Conservation (phyloP, 768 basidiomycete genomes). For the Sporobolomyces phaffii region DNA sequence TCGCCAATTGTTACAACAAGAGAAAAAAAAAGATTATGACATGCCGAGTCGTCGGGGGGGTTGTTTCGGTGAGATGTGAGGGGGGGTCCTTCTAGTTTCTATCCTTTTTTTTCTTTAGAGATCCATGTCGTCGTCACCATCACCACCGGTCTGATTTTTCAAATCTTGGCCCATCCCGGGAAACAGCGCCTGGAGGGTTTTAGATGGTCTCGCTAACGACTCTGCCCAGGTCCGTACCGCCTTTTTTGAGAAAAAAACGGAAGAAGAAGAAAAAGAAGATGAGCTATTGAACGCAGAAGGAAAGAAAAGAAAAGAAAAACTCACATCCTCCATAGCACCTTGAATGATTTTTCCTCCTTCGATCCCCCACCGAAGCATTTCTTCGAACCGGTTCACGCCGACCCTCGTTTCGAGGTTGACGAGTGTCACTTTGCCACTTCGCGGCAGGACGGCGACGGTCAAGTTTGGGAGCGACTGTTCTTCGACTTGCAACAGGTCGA, state of each 20-base stretch:
- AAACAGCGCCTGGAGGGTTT: neutral
- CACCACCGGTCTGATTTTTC: neutral
- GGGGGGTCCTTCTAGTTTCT: no score
- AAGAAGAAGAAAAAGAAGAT: neutral
- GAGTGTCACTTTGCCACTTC: conserved; percentile 63
- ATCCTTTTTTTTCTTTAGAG: no score
- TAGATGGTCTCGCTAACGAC: neutral
- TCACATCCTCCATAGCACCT: conserved; percentile 60
- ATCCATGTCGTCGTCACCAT: conserved; percentile 5
- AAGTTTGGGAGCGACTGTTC: conserved; percentile 84
- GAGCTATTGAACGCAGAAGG: neutral
- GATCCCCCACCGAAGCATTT: conserved; percentile 70
- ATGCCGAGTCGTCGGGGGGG: no score
- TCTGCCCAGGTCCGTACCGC: conserved; percentile 3
- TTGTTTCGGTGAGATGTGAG: no score
- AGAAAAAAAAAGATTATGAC: no score
- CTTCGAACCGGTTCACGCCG: conserved; percentile 85
- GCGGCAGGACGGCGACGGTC: conserved; percentile 81
- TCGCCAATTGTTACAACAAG: no score
- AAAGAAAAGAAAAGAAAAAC: neutral
- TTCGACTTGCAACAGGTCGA: conserved; percentile 82
- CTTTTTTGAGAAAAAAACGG: neutral
- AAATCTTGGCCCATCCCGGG: neutral
- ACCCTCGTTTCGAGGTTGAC: conserved; percentile 91
- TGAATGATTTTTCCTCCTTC: conserved; percentile 73